Conservation (phyloP, 768 basidiomycete genomes). For the Pholiota molesta region DNA sequence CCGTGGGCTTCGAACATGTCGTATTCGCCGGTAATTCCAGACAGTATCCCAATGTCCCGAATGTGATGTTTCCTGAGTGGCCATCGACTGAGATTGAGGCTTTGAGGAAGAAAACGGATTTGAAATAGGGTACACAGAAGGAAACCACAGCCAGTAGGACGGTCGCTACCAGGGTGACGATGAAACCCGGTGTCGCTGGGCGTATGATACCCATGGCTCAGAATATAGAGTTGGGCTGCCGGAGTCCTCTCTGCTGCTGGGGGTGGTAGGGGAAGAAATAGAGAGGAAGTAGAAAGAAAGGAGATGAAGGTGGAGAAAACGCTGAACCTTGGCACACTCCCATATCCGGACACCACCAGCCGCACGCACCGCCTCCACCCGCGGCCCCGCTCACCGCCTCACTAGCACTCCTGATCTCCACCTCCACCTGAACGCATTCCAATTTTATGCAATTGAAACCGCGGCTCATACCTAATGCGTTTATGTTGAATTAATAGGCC, state of each 20-base stretch:
- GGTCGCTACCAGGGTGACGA: constrained; percentile 81
- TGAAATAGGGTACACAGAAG: constrained; percentile 90
- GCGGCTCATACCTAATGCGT: no score
- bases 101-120: constrained; percentile 87
- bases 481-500: no score
- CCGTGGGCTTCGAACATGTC: constrained; percentile 76
- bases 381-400: not conserved
- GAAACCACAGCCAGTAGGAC: constrained; percentile 82
- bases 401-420: not conserved
- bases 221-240: constrained; percentile 12
- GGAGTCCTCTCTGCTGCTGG: constrained; percentile 6
- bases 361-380: not conserved
- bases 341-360: constrained; percentile 1
- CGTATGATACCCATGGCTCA: constrained; percentile 59
- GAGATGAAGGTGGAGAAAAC: constrained; percentile 6
- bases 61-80: constrained; percentile 65
- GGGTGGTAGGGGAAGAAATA: not conserved
- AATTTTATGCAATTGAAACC: not conserved
- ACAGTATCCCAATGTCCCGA: constrained; percentile 94
- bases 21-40: constrained; percentile 53
- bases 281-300: constrained; percentile 6
- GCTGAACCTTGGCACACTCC: constrained; percentile 8
- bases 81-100: constrained; percentile 57
- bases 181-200: constrained; percentile 89
- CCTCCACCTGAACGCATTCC: not conserved